Evolutionary conservation across 805 yeast species (phyloP), one percentile per base, ranked within the genome.

Genomic region (Scheffersomyces stipitis): DNA sequence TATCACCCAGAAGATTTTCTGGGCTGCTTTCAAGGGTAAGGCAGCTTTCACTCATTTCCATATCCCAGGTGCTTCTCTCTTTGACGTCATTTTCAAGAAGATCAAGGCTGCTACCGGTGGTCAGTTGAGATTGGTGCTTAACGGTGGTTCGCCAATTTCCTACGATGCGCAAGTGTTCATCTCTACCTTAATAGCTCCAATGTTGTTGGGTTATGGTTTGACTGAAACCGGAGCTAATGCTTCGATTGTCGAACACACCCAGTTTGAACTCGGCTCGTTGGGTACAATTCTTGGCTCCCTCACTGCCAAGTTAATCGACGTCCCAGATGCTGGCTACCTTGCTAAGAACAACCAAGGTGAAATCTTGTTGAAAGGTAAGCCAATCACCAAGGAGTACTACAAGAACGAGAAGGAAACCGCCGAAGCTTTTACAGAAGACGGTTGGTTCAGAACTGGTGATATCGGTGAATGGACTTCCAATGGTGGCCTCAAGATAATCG

Each of bases 401-500:
- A 78, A 81, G 62, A 90, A 91, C 62, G 81, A 78, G 41, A 72
- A 80, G 57, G 98, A 90, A 66, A 91, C 96, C 14, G 62, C 70
- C 32, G 78, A 64, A 14, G 86, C 95, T 1, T 80, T 85, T 54
- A 71, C 75, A 31, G 85, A 83, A 42, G 90, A 86, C 51, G 95
- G 90, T 16, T 93, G 97, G 97, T 93, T 93, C 73, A 76, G 72
- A 59, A 93, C 98, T 23, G 99, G 99, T 64, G 99, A 93, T 63
- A 88, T 93, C 64, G 96, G 91, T 58, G 89, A 87, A 71, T 88
- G 96, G 95, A 76, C 90, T 29, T 42, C 79, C 18, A 75, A 72
- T 46, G 98, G 98, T 48, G 82, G 80, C 40, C 73, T 93, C 56
- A 80, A 76, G 58, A 72, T 93, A 43, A 86, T 93, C 60, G 99